Conservation (phyloP, 75 land plant species). For the Cupressus sempervirens region DNA sequence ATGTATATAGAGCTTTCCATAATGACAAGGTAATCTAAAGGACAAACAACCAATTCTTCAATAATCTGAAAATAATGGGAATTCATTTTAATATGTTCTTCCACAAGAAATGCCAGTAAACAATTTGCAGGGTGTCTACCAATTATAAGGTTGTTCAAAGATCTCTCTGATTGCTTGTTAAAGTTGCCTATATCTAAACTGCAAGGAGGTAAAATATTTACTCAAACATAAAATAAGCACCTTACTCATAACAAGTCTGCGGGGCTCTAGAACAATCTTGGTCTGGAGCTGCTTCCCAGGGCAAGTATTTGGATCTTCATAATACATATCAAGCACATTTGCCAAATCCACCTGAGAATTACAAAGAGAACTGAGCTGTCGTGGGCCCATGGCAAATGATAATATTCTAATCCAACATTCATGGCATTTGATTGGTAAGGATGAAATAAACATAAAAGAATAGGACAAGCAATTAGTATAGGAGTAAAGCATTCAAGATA, state of each 20-base stretch:
- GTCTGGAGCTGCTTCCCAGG: conserved; percentile 47
- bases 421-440: not conserved
- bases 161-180: not conserved
- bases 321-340: conserved; percentile 64
- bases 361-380: not conserved
- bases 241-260: conserved; percentile 44
- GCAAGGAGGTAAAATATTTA: not conserved
- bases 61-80: not conserved
- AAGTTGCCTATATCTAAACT: not conserved
- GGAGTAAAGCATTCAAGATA: not conserved
- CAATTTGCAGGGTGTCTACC: not conserved
- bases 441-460: not conserved
- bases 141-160: not conserved
- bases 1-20: conserved; percentile 17
- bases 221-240: conserved; percentile 26
- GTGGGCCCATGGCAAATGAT: not conserved
- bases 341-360: conserved; percentile 66
- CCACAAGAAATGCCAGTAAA: not conserved
- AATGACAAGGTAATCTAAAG: conserved; percentile 11
- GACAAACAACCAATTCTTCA: not conserved
- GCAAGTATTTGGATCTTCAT: conserved; percentile 63
- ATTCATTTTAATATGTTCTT: not conserved
- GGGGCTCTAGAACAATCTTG: conserved; percentile 18
- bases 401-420: not conserved
- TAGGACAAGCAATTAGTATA: not conserved